Evolutionary conservation across 306 rosid genomes (phyloP), one percentile per base, ranked within the genome.

Genomic region (Lathyrus tuberosus): DNA sequence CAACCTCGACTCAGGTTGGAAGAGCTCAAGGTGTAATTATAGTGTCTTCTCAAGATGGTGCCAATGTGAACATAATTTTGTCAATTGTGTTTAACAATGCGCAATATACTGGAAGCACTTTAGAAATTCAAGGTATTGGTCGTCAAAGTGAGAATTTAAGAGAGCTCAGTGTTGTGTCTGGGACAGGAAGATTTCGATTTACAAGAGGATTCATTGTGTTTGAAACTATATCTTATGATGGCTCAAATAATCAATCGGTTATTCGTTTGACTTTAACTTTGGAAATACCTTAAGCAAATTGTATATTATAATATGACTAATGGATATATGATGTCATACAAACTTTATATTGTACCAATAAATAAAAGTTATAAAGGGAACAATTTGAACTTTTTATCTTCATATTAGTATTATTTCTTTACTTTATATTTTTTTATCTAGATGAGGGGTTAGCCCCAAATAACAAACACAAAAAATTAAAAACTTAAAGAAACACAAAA

Each of bases 141-240:
- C 80, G 69, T 10, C 81, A 82, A 6, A 51, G 20, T 11, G 78
- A 82, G 41, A 75, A 73, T 33, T 68, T n/a, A 4, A 78, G 59
- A 38, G 87, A 84, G 56, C n/a, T 87, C 0, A 68, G 83, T 0
- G 84, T 84, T 51, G 84, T 84, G 4, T 70, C 80, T 9, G 92
- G 89, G 8, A 84, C 89, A 8, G 92, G 89, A 1, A 70, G 10
- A 43, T 87, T 87, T 35, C 70, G 92, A 5, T 78, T 53, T 73
- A 81, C 76, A 3, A 78, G 57, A 16, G 87, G 92, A 0, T 78
- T 12, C 67, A 89, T 83, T 73, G n/a, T 58, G 0, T 9, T 78
- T 0, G 67, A 74, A 33, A 76, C 82, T 78, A 2, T 11, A 1
- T 43, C 8, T 14, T 86, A 43, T 81, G 87, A 83, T 59, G 18